A percentile compares a stretch with the other conserved stretches of the same genome.
Conservation (phyloP, 805 yeast genomes). For the Zygosaccharomyces pseudorouxii region DNA sequence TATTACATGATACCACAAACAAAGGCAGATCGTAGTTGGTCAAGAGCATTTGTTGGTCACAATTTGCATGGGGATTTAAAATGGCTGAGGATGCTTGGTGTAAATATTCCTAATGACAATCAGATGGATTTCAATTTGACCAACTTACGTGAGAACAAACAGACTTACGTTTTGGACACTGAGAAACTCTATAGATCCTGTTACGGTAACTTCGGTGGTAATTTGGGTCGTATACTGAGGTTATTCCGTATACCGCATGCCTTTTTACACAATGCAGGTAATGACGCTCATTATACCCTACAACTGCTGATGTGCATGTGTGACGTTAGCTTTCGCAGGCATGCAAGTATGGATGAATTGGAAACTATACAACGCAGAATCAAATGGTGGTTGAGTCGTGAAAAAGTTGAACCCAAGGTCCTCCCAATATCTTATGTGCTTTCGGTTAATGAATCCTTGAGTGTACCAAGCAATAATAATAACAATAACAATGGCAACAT, state of each 20-base stretch:
- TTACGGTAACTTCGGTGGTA: conserved; percentile 41
- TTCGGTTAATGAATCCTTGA: conserved; percentile 14
- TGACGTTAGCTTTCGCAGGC: conserved; percentile 38
- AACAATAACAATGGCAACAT: background rate
- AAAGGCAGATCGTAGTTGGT: conserved; percentile 25
- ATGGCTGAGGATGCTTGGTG: conserved; percentile 47
- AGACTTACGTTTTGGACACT: conserved; percentile 43
- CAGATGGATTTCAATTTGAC: conserved; percentile 10
- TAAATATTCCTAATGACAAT: conserved; percentile 39
- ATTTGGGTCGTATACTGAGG: conserved; percentile 45
- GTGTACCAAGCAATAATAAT: background rate
- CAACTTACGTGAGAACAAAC: conserved; percentile 4
- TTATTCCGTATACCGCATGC: conserved; percentile 51
- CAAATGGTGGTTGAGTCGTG: conserved; percentile 20
- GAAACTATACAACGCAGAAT: conserved; percentile 17
- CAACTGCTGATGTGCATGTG: conserved; percentile 46
- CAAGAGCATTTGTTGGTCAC: conserved; percentile 54
- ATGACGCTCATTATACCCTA: conserved; percentile 63
- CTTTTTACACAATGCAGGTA: conserved; percentile 64
- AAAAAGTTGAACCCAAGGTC: conserved; percentile 23
- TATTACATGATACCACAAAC: conserved; percentile 38
- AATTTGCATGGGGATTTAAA: conserved; percentile 49
- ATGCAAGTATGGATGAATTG: conserved; percentile 26
- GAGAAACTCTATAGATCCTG: conserved; percentile 40
- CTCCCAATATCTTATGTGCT: conserved; percentile 29